Evolutionary conservation across 768 basidiomycete genomes (phyloP), one percentile per base, ranked within the genome.

Genomic region (Ramaria sp.): DNA sequence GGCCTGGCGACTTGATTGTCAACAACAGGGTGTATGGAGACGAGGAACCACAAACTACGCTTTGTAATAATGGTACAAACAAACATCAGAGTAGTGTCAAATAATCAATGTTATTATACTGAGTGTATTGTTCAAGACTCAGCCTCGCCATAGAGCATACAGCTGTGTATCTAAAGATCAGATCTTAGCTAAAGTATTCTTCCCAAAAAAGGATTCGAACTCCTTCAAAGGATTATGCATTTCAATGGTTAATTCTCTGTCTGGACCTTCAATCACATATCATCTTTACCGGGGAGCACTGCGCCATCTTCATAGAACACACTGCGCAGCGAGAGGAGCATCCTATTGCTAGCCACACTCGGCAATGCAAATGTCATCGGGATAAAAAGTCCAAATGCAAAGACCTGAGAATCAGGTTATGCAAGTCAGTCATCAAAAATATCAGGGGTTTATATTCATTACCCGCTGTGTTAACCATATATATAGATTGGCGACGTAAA

Each of bases 171-270:
- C n/a, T n/a, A n/a, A n/a, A n/a, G 32, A 13, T 34, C 32, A 34
- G 32, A 13, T 13, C 32, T 8, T 13, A 47, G 20, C 36, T 52
- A 41, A 2, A 22, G 9, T 54, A 13, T 28, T 44, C n/a, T 54
- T 28, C 34, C 52, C 52, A 47, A 54, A 54, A 20, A 54, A 54
- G 9, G 52, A 54, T 8, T 54, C 52, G 32, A 54, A 54, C 34
- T 54, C 52, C 18, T 45, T 54, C 4, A 27, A 28, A n/a, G 30
- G 44, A 24, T 54, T 54, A 34, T 50, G 48, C 22, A 30, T 38
- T 22, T 54, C 27, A 47, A 54, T 18, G 9, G 42, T 54, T 24
- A 54, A 32, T 32, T 32, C 39, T 25, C 42, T 44, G 25, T 54
- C 52, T 7, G 28, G 34, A 47, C 27, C 27, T 16, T 42, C 41